Evolutionary conservation across 345 rosid genomes (phyloP), one percentile per base, ranked within the genome.

Genomic region (Lepidium aucheri): DNA sequence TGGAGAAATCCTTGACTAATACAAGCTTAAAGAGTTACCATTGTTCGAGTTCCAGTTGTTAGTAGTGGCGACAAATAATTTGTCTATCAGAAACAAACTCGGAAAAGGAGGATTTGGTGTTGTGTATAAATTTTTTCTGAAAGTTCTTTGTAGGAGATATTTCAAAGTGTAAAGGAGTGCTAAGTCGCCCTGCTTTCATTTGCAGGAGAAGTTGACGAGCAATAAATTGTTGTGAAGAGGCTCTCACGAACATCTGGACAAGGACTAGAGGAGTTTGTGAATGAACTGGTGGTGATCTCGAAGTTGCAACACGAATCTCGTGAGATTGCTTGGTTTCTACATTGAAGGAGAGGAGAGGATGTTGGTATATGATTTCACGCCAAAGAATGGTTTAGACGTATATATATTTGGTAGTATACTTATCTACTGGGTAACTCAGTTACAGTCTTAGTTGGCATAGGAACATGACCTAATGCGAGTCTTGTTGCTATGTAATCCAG

Each of bases 231-330:
- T n/a, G 82, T 81, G 43, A 84, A 88, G 72, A 78, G 84, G 72
- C 68, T 84, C 3, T 78, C 86, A 0, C 64, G 70, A 9, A 64
- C 56, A 4, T 88, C 92, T 0, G 77, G 83, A 18, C 88, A 84
- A 72, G 95, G 91, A 11, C 36, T 75, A 0, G 64, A 68, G 22
- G 88, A 85, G 60, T 79, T 87, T 66, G 75, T 67, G 41, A 85
- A 81, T 62, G 90, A 85, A 60, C 2, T 85, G 35, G 26, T 72
- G 14, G 67, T 85, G 56, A 83, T 87, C 33, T 71, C 86, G 10
- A 80, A 78, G 59, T 80, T 87, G 50, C 88, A 87, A 38, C 90
- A 85, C 56, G 45, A 85, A 82, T 34, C 84, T 87, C 8, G 87
- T 87, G 41, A 83, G 71, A 53, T 74, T 85, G 16, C 43, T 80